Base-by-base conservation (phyloP, 495 filamentous ascomycete species). In the Aspergillus leporis region DNA sequence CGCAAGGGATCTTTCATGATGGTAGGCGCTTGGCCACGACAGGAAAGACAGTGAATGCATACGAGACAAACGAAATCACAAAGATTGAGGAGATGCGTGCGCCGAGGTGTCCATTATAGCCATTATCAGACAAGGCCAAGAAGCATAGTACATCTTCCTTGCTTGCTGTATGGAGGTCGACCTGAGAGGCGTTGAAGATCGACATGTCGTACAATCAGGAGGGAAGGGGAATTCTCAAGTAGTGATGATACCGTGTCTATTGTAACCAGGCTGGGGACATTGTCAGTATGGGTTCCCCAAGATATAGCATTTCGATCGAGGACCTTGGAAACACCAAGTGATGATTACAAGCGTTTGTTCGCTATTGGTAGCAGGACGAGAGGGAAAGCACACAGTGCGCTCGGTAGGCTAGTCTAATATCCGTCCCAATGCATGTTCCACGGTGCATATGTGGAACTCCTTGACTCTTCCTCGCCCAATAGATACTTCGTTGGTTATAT, bases 41-140 rank as follows among this genome's bases (percentile, higher is more conserved):
- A 4, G 90, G 90, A 28, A 90, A 80, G 56, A 88, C 67, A 16
- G 84, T 80, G 21, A 77, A 77, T 69, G 55, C 36, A 1, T 60
- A 64, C 21, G 72, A 78, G 14, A 64, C 61, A 52, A 74, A 48
- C 25, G 75, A 56, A 40, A 75, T 77, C 36, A 77, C 75, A 48
- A 78, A 78, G 18, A 77, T 66, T 32, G 76, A 68, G 0, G 73
- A 77, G 16, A 78, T 70, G 16, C 75, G 68, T 3, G 69, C 71
- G 3, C 75, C 76, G 13, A 76, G 57, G 21, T 73, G 66, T n/a
- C 75, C 76, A 53, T 78, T 71, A 59, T 75, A 78, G 5, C 76
- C 73, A 59, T 78, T 77, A 7, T 47, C 60, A 0, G 64, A 56
- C 46, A 64, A 58, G 30, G 60, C 54, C 0, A 75, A n/a, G 47